Evolutionary conservation across 371 early-diverging fungal species (phyloP).

Genomic region (Haplosporangium sp.): DNA sequence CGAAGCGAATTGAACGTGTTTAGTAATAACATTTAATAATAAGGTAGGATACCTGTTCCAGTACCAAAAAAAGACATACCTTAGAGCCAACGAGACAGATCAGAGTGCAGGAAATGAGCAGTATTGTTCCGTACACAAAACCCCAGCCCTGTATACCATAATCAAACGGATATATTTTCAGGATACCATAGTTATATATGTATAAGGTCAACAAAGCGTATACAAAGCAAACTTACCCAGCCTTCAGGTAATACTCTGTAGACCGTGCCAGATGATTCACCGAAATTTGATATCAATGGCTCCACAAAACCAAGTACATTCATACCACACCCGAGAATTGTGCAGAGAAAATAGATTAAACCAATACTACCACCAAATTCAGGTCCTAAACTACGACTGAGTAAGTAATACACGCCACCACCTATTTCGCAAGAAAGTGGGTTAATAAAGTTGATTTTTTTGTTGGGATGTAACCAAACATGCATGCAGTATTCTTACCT

Average conservation of each 20-base stretch:
- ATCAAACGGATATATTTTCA: not conserved
- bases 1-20: not conserved
- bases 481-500: slow-evolving; percentile 35
- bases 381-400: slow-evolving; percentile 76
- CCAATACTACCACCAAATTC: slow-evolving; percentile 86
- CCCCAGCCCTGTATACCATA: slow-evolving; percentile 44
- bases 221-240: slow-evolving; percentile 18
- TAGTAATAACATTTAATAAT: not conserved
- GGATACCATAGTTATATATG: not conserved
- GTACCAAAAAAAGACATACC: slow-evolving; percentile 23
- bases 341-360: slow-evolving; percentile 73
- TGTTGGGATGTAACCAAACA: not conserved
- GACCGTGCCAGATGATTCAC: slow-evolving; percentile 59
- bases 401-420: slow-evolving; percentile 83
- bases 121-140: slow-evolving; percentile 62
- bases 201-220: not conserved
- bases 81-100: slow-evolving; percentile 65
- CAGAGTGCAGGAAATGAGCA: slow-evolving; percentile 60
- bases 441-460: too few relatives aligned
- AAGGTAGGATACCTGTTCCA: not conserved
- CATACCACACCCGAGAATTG: slow-evolving; percentile 68
- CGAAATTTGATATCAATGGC: slow-evolving; percentile 69
- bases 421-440: slow-evolving; percentile 30
- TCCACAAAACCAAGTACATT: slow-evolving; percentile 73
- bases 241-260: slow-evolving; percentile 65